Evolutionary conservation across 1,139 yeast species (phyloP).

Genomic region (Zygosaccharomyces sapae): DNA sequence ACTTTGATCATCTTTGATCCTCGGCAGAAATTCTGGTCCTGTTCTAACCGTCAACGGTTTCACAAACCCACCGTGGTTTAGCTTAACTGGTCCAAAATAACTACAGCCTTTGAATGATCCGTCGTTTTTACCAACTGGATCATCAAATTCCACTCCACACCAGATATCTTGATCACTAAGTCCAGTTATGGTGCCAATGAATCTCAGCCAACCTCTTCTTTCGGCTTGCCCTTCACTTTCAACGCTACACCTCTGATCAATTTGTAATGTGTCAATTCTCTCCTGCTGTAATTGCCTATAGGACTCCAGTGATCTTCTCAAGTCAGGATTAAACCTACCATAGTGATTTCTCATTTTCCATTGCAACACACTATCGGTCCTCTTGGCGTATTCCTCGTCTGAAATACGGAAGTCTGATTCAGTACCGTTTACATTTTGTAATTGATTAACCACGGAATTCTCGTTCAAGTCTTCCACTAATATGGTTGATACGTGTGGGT

Average conservation of each 20-base stretch:
- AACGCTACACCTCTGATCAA: conserved; percentile 37
- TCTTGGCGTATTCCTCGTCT: conserved; percentile 62
- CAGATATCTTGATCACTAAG: conserved; percentile 49
- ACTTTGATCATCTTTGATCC: conserved; percentile 14
- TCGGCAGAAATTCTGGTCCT: conserved; percentile 25
- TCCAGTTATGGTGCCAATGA: conserved; percentile 61
- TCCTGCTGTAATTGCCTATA: conserved; percentile 30
- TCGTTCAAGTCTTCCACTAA: conserved; percentile 55
- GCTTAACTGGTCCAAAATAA: conserved; percentile 57
- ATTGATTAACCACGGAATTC: conserved; percentile 44
- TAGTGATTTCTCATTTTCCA: conserved; percentile 69
- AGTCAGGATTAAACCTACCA: conserved; percentile 68
- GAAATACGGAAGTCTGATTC: conserved; percentile 50
- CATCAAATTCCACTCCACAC: conserved; percentile 78
- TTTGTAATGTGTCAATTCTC: conserved; percentile 29
- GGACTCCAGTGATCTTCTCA: conserved; percentile 34
- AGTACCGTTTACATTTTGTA: conserved; percentile 39
- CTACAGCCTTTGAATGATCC: conserved; percentile 64
- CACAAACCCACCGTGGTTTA: conserved; percentile 62
- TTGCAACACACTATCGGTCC: conserved; percentile 59
- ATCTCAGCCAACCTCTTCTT: conserved; percentile 65
- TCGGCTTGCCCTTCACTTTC: conserved; percentile 25
- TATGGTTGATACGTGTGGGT: conserved; percentile 35
- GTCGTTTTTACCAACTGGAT: conserved; percentile 73
- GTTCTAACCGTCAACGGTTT: conserved; percentile 38